Evolutionary conservation across 306 rosid species (phyloP).

Genomic region (Rosa persica): DNA sequence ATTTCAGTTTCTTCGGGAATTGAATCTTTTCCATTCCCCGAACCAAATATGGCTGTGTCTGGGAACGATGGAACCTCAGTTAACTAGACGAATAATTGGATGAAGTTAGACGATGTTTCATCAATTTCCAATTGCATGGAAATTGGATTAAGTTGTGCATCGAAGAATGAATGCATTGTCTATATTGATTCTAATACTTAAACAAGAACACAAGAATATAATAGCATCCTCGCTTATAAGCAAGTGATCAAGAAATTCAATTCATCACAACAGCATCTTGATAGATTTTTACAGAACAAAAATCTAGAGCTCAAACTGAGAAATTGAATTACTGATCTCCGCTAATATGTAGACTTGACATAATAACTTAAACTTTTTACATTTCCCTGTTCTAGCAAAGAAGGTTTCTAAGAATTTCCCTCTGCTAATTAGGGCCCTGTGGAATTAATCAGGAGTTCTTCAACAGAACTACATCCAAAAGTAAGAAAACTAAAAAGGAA

Average conservation of each 20-base stretch:
- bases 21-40: background rate
- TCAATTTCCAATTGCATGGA: background rate
- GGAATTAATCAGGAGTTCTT: slow-evolving; percentile 24
- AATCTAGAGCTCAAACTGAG: slow-evolving; percentile 4
- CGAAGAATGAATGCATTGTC: background rate
- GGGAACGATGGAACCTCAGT: background rate
- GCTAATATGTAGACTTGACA: slow-evolving; percentile 3
- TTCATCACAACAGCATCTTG: slow-evolving; percentile 4
- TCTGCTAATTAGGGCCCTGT: slow-evolving; percentile 18
- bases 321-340: slow-evolving; percentile 11
- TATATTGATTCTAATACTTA: background rate
- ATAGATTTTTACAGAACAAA: background rate
- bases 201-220: background rate
- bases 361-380: slow-evolving; percentile 23
- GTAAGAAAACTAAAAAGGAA: background rate
- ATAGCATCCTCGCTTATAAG: background rate
- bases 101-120: background rate
- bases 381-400: slow-evolving; percentile 20
- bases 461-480: slow-evolving; percentile 18
- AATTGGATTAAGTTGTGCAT: background rate
- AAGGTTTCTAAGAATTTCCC: slow-evolving; percentile 11
- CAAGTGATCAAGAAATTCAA: slow-evolving; percentile 16
- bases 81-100: too few species aligned
- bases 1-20: background rate
- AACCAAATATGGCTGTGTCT: background rate